Evolutionary conservation across 2,329 filamentous ascomycete species (phyloP).

Genomic region (Xylaria sp.): DNA sequence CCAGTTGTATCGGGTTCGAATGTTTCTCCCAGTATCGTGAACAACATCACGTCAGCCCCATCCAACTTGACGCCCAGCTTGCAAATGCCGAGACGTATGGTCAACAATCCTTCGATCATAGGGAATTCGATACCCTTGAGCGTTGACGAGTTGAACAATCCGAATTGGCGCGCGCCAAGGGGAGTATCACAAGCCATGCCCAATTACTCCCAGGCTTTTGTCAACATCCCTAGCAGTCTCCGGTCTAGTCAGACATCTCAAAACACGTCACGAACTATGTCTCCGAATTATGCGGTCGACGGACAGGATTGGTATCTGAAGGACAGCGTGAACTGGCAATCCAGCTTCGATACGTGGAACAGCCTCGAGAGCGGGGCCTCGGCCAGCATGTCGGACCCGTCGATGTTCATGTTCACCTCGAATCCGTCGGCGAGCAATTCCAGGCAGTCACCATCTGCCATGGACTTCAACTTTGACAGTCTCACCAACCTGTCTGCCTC

Average conservation of each 20-base stretch:
- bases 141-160: constrained; percentile 21
- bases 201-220: constrained; percentile 34
- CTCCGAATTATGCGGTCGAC: constrained; percentile 47
- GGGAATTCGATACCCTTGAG: constrained; percentile 27
- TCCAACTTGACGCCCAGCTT: constrained; percentile 28
- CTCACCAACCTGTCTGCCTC: constrained; percentile 32
- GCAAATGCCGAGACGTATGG: constrained; percentile 19
- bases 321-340: constrained; percentile 61
- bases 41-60: constrained; percentile 27
- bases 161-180: constrained; percentile 32
- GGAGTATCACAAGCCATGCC: constrained; percentile 32
- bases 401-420: constrained; percentile 36
- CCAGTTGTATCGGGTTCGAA: constrained; percentile 30
- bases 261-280: constrained; percentile 31
- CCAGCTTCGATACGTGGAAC: constrained; percentile 59
- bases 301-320: constrained; percentile 61
- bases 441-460: constrained; percentile 23
- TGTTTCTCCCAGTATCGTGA: constrained; percentile 36
- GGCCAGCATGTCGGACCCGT: constrained; percentile 37
- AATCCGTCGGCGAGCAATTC: constrained; percentile 19
- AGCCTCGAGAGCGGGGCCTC: constrained; percentile 35
- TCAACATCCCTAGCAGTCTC: constrained; percentile 25
- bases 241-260: constrained; percentile 24
- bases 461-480: constrained; percentile 35
- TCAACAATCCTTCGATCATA: constrained; percentile 26